Evolutionary conservation across 2,329 filamentous ascomycete genomes (phyloP).

Genomic region (Diaporthe aspalathi): DNA sequence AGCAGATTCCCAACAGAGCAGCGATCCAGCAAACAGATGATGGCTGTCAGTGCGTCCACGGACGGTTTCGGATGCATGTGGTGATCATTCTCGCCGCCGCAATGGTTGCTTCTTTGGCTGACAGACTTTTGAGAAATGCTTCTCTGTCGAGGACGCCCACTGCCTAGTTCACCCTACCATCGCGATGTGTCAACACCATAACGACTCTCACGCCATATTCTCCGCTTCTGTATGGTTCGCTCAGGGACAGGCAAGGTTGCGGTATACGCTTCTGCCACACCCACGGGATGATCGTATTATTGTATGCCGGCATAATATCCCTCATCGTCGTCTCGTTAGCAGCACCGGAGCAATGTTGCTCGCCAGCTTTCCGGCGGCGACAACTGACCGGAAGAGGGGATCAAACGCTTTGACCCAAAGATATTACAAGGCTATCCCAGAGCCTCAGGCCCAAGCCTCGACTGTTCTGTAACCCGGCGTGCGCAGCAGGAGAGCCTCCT

Average conservation of each 20-base stretch:
- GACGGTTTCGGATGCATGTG: slow-evolving; percentile 22
- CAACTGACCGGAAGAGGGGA: slow-evolving; percentile 19
- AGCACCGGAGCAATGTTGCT: neutral
- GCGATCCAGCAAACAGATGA: neutral
- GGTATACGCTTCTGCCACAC: slow-evolving; percentile 15
- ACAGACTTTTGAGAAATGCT: neutral
- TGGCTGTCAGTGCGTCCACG: slow-evolving; percentile 27
- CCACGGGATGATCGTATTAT: slow-evolving; percentile 16
- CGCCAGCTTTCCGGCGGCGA: slow-evolving; percentile 1
- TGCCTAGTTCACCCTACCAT: slow-evolving; percentile 22
- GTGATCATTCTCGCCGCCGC: slow-evolving; percentile 20
- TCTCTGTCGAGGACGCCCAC: neutral
- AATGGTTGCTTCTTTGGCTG: slow-evolving; percentile 20
- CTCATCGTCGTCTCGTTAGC: slow-evolving; percentile 10
- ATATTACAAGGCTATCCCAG: slow-evolving; percentile 31
- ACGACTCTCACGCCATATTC: slow-evolving; percentile 13
- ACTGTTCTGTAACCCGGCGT: slow-evolving; percentile 9
- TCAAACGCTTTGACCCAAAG: slow-evolving; percentile 20
- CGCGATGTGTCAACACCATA: slow-evolving; percentile 19
- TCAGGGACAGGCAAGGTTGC: neutral
- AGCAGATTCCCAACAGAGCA: neutral
- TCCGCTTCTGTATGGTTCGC: slow-evolving; percentile 10
- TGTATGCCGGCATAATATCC: slow-evolving; percentile 17
- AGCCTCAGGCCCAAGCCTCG: neutral
- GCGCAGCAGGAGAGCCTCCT: neutral